Evolutionary conservation across 2,329 filamentous ascomycete species (phyloP).

Genomic region (Aspergillus sp.): DNA sequence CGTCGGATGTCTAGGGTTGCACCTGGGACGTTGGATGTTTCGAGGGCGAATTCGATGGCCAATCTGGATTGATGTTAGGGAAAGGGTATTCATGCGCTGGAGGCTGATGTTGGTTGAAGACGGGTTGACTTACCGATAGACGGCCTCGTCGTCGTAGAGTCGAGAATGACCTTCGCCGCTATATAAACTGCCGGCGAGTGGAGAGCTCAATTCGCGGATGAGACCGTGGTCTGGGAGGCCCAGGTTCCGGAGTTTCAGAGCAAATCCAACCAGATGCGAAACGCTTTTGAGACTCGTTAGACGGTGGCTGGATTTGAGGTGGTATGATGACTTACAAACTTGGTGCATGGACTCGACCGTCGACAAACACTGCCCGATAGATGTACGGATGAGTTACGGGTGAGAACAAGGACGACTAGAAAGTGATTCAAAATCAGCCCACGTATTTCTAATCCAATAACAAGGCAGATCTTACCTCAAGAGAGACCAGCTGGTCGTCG

Average conservation of each 20-base stretch:
- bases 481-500: slow-evolving; percentile 90
- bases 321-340: slow-evolving; percentile 65
- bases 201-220: slow-evolving; percentile 82
- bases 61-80: slow-evolving; percentile 46
- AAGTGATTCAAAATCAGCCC: neutral
- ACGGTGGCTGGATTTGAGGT: neutral
- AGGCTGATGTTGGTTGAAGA: neutral
- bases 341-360: slow-evolving; percentile 85
- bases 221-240: slow-evolving; percentile 91
- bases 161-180: slow-evolving; percentile 90
- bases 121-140: slow-evolving; percentile 65
- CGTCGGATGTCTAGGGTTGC: slow-evolving; percentile 53
- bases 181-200: slow-evolving; percentile 87
- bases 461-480: slow-evolving; percentile 62
- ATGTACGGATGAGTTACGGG: slow-evolving; percentile 88
- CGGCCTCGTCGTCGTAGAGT: slow-evolving; percentile 82
- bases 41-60: slow-evolving; percentile 69
- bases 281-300: slow-evolving; percentile 51
- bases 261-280: slow-evolving; percentile 87
- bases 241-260: slow-evolving; percentile 88
- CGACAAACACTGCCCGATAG: slow-evolving; percentile 92
- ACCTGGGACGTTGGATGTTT: slow-evolving; percentile 60
- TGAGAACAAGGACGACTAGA: slow-evolving; percentile 77
- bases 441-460: neutral
- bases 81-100: neutral